phyloP scores from a whole-genome alignment of 257 asterid genomes.

The Anisodus acutangulus region DNA sequence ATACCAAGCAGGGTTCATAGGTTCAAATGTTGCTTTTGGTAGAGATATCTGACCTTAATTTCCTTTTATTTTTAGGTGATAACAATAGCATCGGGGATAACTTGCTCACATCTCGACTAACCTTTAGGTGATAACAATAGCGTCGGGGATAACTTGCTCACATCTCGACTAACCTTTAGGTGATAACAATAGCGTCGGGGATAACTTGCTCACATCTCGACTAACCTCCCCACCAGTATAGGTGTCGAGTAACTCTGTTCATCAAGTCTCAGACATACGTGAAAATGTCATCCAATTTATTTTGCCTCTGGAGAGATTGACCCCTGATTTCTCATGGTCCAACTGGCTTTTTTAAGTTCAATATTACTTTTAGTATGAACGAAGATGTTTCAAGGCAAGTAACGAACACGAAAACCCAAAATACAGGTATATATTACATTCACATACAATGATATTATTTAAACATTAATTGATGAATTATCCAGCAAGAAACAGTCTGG shows the following conservation, averaged over 20 bases:
- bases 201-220: not conserved
- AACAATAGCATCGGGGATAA: too few species aligned
- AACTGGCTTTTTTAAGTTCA: not conserved
- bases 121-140: not conserved
- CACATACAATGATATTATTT: not conserved
- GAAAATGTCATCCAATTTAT: not conserved
- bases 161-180: not conserved
- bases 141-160: too few species aligned
- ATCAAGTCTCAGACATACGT: not conserved
- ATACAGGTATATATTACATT: not conserved
- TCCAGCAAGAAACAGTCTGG: not conserved
- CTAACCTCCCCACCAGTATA: not conserved
- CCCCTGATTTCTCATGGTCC: not conserved
- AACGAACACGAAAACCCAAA: not conserved
- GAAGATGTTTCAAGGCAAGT: not conserved
- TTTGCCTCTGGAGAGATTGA: not conserved
- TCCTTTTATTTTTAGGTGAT: not conserved
- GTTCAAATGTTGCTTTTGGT: conserved; percentile 9
- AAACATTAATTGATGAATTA: not conserved
- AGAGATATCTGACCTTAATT: not conserved
- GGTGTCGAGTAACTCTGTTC: not conserved
- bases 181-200: not conserved
- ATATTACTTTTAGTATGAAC: not conserved
- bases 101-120: too few species aligned
- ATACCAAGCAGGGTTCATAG: not conserved